Evolutionary conservation across 1,284 basidiomycete species (phyloP), one percentile per base, ranked within the genome.

Genomic region (Rhodotorula sp.): DNA sequence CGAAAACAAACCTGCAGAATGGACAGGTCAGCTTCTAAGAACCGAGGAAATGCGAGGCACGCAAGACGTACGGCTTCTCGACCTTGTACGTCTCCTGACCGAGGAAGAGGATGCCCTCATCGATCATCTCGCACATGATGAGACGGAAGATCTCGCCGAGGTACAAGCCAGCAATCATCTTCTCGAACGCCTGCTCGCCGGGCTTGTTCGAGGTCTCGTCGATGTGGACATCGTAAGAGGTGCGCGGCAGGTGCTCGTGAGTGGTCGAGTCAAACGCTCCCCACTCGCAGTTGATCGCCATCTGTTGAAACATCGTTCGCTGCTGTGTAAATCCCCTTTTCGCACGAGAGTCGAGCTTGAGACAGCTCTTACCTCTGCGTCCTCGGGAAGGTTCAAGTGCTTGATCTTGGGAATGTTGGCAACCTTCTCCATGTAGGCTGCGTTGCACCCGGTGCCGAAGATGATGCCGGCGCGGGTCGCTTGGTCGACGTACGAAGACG

Each of bases 271-370:
- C 95, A 80, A 99, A 99, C 0, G 95, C 95, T 71, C 95, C 95
- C 91, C 91, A 93, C 86, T 95, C 93, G 81, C 93, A 95, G 82
- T 99, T 99, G 82, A 99, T 97, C 17, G 90, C 95, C 88, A 99
- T 97, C 73, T 91, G 84, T 20, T 29, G 0, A 22, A 1, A 46
- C 26, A 15, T 57, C 84, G 22, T 0, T 2, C 8, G 29, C 2
- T 6, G 18, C 30, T 29, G 26, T 58, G 12, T 20, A 60, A 87
- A 18, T 85, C 82, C 30, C 12, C 12, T 42, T n/a, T 42, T 42
- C 37, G 37, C 37, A 12, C 10, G 37, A n/a, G 15, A 6, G 30
- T 22, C 26, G 44, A 17, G 15, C 44, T 29, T 24, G 60, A 26
- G 46, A 6, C n/a, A 24, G 6, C 5, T 22, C 60, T 49, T 20